Base-by-base conservation (phyloP, 345 rosid genomes). In the Reutealis trisperma region DNA sequence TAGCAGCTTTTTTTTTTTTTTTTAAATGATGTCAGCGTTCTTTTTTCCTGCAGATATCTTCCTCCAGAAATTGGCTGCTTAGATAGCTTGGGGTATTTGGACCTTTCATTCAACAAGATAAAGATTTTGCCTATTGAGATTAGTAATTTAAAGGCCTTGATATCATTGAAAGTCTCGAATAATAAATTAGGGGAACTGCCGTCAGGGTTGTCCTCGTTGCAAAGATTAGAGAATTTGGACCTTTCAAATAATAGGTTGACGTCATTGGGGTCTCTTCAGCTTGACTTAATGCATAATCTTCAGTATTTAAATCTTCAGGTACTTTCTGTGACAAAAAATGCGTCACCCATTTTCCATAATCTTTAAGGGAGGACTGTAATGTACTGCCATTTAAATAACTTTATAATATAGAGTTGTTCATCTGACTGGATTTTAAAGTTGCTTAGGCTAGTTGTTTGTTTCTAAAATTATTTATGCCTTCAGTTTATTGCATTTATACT, bases 21-120 rank as follows among this genome's bases (percentile, higher is more conserved):
- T 16, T 24, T 6, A 37, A 73, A 37, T 52, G 19, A 37, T 71
- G 42, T 63, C 41, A 27, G 8, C 61, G 75, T 25, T 13, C 8
- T 44, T 74, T 63, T 63, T 63, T 77, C 55, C 19, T 87, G 87
- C 90, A 96, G 99, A 85, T 96, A 85, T 75, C 87, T 96, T 73
- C 99, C 99, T 45, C 88, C 97, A 45, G 98, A 96, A 90, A 96
- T 96, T 80, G 95, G 97, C 61, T 93, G 94, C 90, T 86, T 96
- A 42, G 82, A 74, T 73, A 88, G 86, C 55, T 84, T 96, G 85
- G 94, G 93, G 89, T 86, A 81, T 78, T 83, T 96, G 83, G 98
- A 96, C 78, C 94, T 96, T 69, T 96, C 99, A 70, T 96, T 91
- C 83, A 96, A 96, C 85, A 96, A 93, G 84, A 81, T 96, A 83